Evolutionary conservation across 495 filamentous ascomycete genomes (phyloP).

Genomic region (Tuber borchii): DNA sequence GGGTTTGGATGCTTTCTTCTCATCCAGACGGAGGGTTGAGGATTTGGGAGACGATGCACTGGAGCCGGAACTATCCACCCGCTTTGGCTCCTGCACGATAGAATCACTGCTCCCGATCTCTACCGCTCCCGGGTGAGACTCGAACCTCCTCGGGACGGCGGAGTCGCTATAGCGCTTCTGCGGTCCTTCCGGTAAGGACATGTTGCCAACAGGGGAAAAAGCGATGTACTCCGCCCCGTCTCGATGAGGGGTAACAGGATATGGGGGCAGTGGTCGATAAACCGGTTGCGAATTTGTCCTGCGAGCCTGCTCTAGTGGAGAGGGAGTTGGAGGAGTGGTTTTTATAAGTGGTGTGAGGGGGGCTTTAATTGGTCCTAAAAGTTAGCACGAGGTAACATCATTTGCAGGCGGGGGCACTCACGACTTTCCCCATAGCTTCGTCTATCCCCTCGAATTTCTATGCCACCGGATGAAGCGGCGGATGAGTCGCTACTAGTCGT

Average conservation of each 20-base stretch:
- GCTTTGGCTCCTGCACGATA: conserved; percentile 4
- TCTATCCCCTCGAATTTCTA: conserved; percentile 19
- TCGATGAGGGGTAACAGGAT: conserved; percentile 24
- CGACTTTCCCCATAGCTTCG: conserved; percentile 19
- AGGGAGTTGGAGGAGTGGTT: conserved; percentile 34
- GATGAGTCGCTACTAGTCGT: not conserved
- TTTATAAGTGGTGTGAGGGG: conserved; percentile 33
- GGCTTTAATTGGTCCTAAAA: not conserved
- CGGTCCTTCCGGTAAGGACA: conserved; percentile 14
- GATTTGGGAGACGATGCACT: conserved; percentile 2
- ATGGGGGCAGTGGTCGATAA: conserved; percentile 24
- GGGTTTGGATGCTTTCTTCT: not conserved
- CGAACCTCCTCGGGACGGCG: conserved; percentile 11
- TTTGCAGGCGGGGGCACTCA: not conserved
- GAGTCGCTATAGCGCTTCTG: conserved; percentile 14
- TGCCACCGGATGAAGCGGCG: conserved; percentile 23
- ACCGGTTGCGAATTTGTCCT: conserved; percentile 19
- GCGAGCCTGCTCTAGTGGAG: conserved; percentile 35
- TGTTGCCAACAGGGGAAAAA: not conserved
- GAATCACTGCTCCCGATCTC: conserved; percentile 32
- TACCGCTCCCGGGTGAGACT: conserved; percentile 21
- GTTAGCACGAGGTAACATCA: not conserved
- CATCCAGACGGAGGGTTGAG: conserved; percentile 5
- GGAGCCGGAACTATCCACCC: conserved; percentile 2
- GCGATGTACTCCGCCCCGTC: conserved; percentile 25